These are phyloP conservation scores for Corinectria fuckeliana DNA, from an alignment of 2,329 filamentous ascomycete species.

Conservation along the genomic window DNA sequence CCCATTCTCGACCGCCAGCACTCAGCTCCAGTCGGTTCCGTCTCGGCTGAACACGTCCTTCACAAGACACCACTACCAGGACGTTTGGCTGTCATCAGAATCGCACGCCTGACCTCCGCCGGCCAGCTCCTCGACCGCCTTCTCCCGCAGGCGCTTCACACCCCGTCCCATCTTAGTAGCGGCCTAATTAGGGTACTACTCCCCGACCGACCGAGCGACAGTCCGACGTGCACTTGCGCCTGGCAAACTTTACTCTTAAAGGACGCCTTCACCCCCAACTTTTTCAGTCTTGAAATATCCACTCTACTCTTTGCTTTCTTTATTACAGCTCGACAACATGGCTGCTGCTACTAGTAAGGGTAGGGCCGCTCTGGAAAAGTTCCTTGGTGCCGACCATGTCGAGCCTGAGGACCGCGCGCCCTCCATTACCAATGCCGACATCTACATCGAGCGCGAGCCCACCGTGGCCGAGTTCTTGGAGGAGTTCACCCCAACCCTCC, in stretches of 20 bases:
- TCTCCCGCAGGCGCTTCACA: constrained; percentile 21
- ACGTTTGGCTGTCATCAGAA: constrained; percentile 10
- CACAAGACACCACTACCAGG: constrained; percentile 2
- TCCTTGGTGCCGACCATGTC: constrained; percentile 43
- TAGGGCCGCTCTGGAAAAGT: constrained; percentile 39
- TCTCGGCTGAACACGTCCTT: constrained; percentile 11
- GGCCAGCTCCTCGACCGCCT: neutral
- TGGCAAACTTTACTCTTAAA: constrained; percentile 9
- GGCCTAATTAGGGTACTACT: constrained; percentile 30
- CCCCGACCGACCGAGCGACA: constrained; percentile 39
- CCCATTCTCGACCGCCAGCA: constrained; percentile 2
- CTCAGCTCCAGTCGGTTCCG: constrained; percentile 8
- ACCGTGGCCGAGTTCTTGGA: constrained; percentile 50
- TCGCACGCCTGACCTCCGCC: neutral
- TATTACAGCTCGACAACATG: constrained; percentile 19
- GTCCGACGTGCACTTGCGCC: constrained; percentile 27
- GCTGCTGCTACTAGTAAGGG: constrained; percentile 34
- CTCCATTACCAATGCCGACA: constrained; percentile 46
- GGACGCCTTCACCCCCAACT: neutral
- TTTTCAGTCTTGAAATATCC: constrained; percentile 24
- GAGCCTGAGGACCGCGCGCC: constrained; percentile 43
- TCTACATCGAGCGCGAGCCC: constrained; percentile 50
- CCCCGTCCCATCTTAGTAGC: constrained; percentile 29
- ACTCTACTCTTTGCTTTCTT: constrained; percentile 23
- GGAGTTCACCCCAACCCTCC: constrained; percentile 45